Evolutionary conservation across 2,329 filamentous ascomycete genomes (phyloP), one percentile per base, ranked within the genome.

Genomic region (Colletotrichum camelliae): DNA sequence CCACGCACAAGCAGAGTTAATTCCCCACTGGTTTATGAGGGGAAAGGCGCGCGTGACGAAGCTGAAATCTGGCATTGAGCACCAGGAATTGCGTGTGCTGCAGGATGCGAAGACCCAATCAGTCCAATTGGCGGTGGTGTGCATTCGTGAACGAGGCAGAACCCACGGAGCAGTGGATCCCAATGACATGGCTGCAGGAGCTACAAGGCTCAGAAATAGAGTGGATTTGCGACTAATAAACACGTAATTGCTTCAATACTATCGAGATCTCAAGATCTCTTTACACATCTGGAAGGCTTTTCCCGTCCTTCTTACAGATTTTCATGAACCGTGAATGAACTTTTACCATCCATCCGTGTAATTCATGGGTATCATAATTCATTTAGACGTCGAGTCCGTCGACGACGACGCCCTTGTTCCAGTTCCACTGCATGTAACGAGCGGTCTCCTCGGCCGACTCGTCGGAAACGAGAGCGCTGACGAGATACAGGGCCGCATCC

Each of bases 361-460:
- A 33, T 67, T 60, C 72, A 76, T 75, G 77, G 77, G 62, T 76
- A 74, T 72, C 68, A 66, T 70, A 31, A 71, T 70, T 75, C 48
- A 48, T 79, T 81, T 92, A 96, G 84, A 97, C 94, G 86, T 97
- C 95, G 84, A 96, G 92, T 78, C 94, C 94, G 84, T 96, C 94
- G 80, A 96, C 93, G 80, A 96, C 94, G 83, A 94, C 89, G 80
- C 95, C 95, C 92, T 96, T 96, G 84, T 91, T 91, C 95, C 95
- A 98, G 82, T 90, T 92, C 89, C 96, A 94, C 87, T 96, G 94
- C 89, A 97, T 92, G 79, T 91, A 80, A 78, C 93, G 91, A 81
- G 94, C 93, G 79, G 95, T 93, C 86, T 96, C 94, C 74, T 92
- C 90, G 77, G 95, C 95, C 76, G 93, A 89, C 70, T 94, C 94